A percentile compares a stretch with the other conserved stretches of the same genome.
phyloP scores from a whole-genome alignment of 805 yeast species.

The Yamadazyma phyllophila region DNA sequence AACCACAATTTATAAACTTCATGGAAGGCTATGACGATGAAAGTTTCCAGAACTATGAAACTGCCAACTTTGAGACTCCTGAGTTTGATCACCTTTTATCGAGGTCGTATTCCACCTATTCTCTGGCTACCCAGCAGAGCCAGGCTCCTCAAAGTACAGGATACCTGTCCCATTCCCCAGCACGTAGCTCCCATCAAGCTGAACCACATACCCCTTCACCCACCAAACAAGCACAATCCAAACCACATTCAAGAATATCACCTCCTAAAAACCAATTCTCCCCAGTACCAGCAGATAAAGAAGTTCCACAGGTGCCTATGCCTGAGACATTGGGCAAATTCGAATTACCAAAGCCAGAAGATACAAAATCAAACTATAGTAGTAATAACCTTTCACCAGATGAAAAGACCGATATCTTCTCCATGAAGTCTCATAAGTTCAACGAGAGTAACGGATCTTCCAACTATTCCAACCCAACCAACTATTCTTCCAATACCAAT shows the following conservation, averaged over 20 bases:
- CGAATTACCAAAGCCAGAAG: constrained; percentile 16
- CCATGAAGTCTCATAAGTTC: constrained; percentile 13
- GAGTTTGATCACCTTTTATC: constrained; percentile 27
- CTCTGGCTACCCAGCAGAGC: constrained; percentile 17
- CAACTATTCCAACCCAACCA: constrained; percentile 39
- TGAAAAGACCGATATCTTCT: constrained; percentile 17
- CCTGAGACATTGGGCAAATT: constrained; percentile 7
- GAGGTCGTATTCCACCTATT: constrained; percentile 27
- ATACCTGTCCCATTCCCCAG: background rate
- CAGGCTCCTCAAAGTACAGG: background rate
- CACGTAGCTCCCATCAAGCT: background rate
- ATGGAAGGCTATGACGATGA: constrained; percentile 35
- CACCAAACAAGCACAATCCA: background rate
- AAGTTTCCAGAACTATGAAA: constrained; percentile 17
- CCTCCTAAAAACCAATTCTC: background rate
- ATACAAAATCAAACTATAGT: constrained; percentile 16
- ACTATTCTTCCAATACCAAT: constrained; percentile 19
- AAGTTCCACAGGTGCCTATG: constrained; percentile 9
- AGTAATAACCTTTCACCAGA: constrained; percentile 14
- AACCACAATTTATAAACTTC: constrained; percentile 65
- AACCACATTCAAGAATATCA: background rate
- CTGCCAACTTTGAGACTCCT: constrained; percentile 33
- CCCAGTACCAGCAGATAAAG: constrained; percentile 8
- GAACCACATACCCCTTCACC: background rate
- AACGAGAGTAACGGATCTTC: constrained; percentile 17